Evolutionary conservation across 129 eudicot species (phyloP).

Genomic region (Oenanthe sinensis): DNA sequence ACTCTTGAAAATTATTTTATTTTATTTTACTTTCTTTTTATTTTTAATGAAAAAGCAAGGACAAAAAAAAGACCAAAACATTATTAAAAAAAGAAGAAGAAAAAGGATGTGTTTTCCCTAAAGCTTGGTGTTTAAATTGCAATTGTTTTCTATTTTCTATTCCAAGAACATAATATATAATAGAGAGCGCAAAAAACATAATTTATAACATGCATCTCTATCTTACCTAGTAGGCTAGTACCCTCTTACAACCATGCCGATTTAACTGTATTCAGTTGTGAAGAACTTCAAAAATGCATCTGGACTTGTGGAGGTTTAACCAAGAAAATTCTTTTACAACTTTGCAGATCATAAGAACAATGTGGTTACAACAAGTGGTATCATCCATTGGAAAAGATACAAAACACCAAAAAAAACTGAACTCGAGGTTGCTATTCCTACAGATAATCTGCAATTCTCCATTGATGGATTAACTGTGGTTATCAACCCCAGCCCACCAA

Average conservation of each 20-base stretch:
- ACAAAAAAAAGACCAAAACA: too few relatives aligned
- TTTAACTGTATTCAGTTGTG: not conserved
- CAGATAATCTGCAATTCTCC: conserved; percentile 59
- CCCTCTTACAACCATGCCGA: not conserved
- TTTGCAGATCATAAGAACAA: conserved; percentile 21
- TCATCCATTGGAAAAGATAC: conserved; percentile 16
- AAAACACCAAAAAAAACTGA: conserved; percentile 21
- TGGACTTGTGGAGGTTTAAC: not conserved
- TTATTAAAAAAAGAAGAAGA: too few relatives aligned
- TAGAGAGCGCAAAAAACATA: too few relatives aligned
- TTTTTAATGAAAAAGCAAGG: too few relatives aligned
- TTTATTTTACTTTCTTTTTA: too few relatives aligned
- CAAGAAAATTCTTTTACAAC: conserved; percentile 17
- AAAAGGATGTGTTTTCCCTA: too few relatives aligned
- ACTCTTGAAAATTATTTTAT: too few relatives aligned
- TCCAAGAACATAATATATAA: not conserved
- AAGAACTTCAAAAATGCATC: not conserved
- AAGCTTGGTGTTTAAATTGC: too few relatives aligned
- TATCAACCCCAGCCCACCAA: conserved; percentile 82
- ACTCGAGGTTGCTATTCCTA: conserved; percentile 45
- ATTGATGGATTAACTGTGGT: conserved; percentile 88
- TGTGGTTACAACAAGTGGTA: conserved; percentile 22
- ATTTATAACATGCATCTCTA: not conserved
- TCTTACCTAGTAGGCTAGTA: not conserved
- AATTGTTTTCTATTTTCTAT: too few relatives aligned